Conservation (phyloP, 208 protist species). For the Trypanosoma avium region DNA sequence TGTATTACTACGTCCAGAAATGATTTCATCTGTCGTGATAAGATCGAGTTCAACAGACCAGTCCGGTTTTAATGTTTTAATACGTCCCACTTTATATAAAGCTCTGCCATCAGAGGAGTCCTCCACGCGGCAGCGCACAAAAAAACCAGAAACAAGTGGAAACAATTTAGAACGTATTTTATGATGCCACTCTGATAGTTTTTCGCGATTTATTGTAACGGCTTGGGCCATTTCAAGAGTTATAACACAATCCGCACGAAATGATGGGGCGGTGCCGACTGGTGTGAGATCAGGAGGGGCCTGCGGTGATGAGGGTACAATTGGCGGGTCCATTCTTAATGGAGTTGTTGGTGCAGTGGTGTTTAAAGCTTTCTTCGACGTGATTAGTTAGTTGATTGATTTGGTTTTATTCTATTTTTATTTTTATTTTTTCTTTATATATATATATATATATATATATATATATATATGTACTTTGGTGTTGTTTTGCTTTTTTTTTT, state of each 20-base stretch:
- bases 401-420: constrained; percentile 3
- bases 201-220: constrained; percentile 90
- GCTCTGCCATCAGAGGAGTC: constrained; percentile 83
- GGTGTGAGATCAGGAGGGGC: constrained; percentile 42
- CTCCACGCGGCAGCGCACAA: constrained; percentile 90
- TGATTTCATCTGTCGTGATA: constrained; percentile 77
- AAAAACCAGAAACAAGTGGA: constrained; percentile 83
- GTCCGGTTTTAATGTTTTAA: constrained; percentile 86
- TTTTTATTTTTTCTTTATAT: not conserved
- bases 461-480: too few species aligned
- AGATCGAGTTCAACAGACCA: constrained; percentile 91
- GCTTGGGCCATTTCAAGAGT: constrained; percentile 73
- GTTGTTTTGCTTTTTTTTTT: constrained; percentile 23
- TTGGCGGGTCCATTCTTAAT: constrained; percentile 78
- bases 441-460: too few species aligned
- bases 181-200: constrained; percentile 91
- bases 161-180: constrained; percentile 84
- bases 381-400: too few species aligned
- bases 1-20: constrained; percentile 79
- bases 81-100: constrained; percentile 90
- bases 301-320: constrained; percentile 77
- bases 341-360: too few species aligned
- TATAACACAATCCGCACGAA: constrained; percentile 57
- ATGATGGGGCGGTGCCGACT: constrained; percentile 30
- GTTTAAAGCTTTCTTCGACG: too few species aligned